phyloP scores from a whole-genome alignment of 2,329 filamentous ascomycete genomes.

The Epicoccum nigrum region DNA sequence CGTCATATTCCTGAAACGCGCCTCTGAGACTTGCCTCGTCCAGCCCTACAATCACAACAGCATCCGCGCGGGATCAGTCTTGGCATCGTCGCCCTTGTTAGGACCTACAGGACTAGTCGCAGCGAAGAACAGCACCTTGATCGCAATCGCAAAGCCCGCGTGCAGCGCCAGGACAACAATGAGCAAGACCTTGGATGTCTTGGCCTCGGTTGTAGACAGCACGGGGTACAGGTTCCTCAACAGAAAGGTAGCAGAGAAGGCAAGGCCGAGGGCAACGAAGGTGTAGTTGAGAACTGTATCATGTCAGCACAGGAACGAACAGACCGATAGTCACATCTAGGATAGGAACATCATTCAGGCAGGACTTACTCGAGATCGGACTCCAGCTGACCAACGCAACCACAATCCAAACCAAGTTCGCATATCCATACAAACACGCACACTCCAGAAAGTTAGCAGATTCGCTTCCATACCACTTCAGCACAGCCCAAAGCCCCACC shows the following conservation, averaged over 20 bases:
- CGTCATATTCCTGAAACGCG: background rate
- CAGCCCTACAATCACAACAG: slow-evolving; percentile 9
- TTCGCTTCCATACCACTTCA: slow-evolving; percentile 96
- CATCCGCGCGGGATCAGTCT: slow-evolving; percentile 31
- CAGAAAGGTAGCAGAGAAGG: slow-evolving; percentile 47
- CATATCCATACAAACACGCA: slow-evolving; percentile 94
- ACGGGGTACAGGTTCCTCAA: slow-evolving; percentile 67
- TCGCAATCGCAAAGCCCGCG: slow-evolving; percentile 86
- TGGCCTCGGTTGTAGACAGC: slow-evolving; percentile 87
- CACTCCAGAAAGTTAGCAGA: slow-evolving; percentile 93
- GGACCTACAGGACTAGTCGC: slow-evolving; percentile 51
- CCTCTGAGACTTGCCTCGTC: background rate
- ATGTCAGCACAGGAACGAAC: background rate
- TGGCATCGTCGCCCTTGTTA: slow-evolving; percentile 30
- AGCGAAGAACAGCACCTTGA: slow-evolving; percentile 97
- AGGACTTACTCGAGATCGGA: slow-evolving; percentile 66
- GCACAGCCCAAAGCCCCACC: slow-evolving; percentile 79
- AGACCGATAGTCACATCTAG: too few species aligned
- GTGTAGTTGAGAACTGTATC: slow-evolving; percentile 79
- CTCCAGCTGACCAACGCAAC: slow-evolving; percentile 93
- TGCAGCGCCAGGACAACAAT: slow-evolving; percentile 84
- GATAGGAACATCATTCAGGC: too few species aligned
- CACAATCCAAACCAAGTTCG: slow-evolving; percentile 95
- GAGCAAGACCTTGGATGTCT: slow-evolving; percentile 87
- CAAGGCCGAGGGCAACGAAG: slow-evolving; percentile 74